Evolutionary conservation across 768 basidiomycete genomes (phyloP), one percentile per base, ranked within the genome.

Genomic region (Boletus reticuloceps): DNA sequence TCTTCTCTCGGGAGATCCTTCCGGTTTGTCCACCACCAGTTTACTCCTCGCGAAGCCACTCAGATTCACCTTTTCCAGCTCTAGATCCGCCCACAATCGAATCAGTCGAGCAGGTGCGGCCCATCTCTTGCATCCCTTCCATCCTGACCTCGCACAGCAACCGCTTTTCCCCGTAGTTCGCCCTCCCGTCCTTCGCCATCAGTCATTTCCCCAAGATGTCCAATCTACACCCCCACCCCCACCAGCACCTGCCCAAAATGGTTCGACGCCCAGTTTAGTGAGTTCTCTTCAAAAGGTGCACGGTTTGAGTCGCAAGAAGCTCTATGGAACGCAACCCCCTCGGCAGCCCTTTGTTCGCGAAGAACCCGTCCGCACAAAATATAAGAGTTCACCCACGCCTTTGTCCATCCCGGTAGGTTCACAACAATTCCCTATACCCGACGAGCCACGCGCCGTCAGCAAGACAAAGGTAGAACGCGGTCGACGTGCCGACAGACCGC

Each of bases 291-390:
- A 88, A 67, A 82, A 84, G 62, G 77, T 82, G 36, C 86, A 88
- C 53, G 86, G 86, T 4, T 63, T 89, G 45, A 85, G 83, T 9
- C 86, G 86, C 72, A 88, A 87, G 71, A 85, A 85, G 59, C 75
- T 83, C 9, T 84, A 86, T 54, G 79, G 81, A 12, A 51, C 77
- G 11, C 82, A 82, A 61, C 77, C 81, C 17, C 58, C 71, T 17
- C 74, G 79, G 27, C 66, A 72, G 38, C 82, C 84, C 0, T 85
- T 85, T 62, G 74, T 84, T 62, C 73, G 76, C 40, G 81, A 83
- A 37, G 82, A 80, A 45, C 74, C 76, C 11, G 72, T 77, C 40
- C 72, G 71, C 43, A 58, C 68, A 10, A 69, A 68, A 50, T 69
- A 72, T 49, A 67, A 69, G 52, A 70, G 62, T 29, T 57, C 69